Evolutionary conservation across 768 basidiomycete species (phyloP), one percentile per base, ranked within the genome.

Genomic region (Hemileccinum impolitum): DNA sequence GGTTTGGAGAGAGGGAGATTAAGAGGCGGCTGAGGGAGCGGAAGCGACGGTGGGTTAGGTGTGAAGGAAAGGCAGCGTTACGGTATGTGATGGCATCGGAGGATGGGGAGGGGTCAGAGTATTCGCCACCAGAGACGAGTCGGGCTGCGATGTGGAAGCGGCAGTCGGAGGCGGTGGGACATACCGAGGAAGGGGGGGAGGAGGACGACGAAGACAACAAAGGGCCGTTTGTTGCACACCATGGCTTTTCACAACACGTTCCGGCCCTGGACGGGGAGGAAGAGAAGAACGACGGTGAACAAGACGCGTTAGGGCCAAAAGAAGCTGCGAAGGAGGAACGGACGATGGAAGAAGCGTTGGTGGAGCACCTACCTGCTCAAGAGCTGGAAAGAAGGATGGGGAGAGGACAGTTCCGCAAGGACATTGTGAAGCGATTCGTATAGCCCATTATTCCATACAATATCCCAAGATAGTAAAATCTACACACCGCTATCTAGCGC

Each of bases 81-180:
- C 44, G 44, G 39, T 56, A 57, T 13, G 57, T 52, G 38, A 39
- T 38, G 19, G 46, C 41, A 3, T 52, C 51, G 14, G 48, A 54
- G 10, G 59, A 53, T 7, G 59, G 48, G 4, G 54, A 48, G 10
- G 51, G 43, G 2, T 54, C 53, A 0, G 62, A 66, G 23, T 68
- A 67, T 53, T 52, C 34, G 17, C 67, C 65, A 2, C 64, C 65
- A 1, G 54, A 56, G 52, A 67, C 58, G 31, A 67, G 60, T 35
- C 55, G 54, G 32, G 62, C 64, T 15, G 62, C 64, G 21, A 37
- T 50, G 40, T 66, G 62, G 56, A 68, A 57, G 26, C 56, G 53
- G 12, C 50, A 48, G 14, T 49, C 48, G 14, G 52, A 49, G 23
- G n/a, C 1, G 21, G 34, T 10, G 28, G 9, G n/a, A 7, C 7